These are phyloP conservation scores for Candida sakaeoensis DNA, from an alignment of 805 yeast species.

Conservation along the genomic window DNA sequence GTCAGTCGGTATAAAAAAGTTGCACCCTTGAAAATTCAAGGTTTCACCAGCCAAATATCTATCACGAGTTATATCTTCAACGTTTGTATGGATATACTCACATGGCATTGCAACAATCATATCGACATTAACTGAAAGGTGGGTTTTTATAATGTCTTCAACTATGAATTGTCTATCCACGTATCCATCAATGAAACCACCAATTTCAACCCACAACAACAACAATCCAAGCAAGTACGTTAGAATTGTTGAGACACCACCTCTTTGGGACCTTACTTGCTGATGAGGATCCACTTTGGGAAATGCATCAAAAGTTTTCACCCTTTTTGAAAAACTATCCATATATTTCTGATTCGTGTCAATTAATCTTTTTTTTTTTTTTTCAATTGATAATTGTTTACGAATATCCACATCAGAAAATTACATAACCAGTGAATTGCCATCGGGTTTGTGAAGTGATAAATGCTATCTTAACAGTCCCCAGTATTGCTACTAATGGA, in stretches of 20 bases:
- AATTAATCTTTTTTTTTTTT: no score
- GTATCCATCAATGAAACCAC: constrained; percentile 79
- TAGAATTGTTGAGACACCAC: constrained; percentile 68
- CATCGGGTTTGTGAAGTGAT: no score
- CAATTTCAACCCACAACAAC: constrained; percentile 79
- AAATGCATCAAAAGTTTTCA: constrained; percentile 46
- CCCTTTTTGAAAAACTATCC: constrained; percentile 34
- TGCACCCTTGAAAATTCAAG: constrained; percentile 63
- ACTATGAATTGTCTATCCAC: constrained; percentile 76
- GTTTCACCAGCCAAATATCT: constrained; percentile 73
- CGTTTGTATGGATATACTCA: constrained; percentile 66
- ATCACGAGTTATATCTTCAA: constrained; percentile 75
- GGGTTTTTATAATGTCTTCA: constrained; percentile 54
- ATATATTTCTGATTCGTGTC: constrained; percentile 14
- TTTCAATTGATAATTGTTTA: no score
- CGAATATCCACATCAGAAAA: no score
- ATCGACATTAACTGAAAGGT: constrained; percentile 72
- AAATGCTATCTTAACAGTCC: no score
- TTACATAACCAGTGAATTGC: no score
- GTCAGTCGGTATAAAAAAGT: constrained; percentile 51
- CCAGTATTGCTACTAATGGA: not conserved
- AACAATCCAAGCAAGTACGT: constrained; percentile 61
- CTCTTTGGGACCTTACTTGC: constrained; percentile 69
- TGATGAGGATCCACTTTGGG: constrained; percentile 50
- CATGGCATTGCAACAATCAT: constrained; percentile 84